Base-by-base conservation (phyloP, 2,329 filamentous ascomycete genomes). In the Leptographium radiaticola region DNA sequence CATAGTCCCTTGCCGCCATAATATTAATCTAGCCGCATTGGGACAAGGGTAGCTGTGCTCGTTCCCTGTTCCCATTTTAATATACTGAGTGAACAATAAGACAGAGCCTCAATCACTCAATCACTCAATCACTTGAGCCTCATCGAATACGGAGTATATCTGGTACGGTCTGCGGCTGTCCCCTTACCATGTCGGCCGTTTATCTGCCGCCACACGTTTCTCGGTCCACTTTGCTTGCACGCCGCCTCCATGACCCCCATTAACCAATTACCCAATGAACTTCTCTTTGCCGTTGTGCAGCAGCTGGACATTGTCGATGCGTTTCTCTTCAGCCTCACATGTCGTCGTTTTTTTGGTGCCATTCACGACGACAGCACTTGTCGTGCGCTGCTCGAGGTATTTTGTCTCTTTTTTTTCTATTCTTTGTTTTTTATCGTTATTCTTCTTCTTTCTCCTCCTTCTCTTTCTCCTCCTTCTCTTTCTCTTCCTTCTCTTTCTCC, bases 201-300 rank as follows among this genome's bases (percentile, higher is more conserved):
- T 5, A 25, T 25, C n/a, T 25, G 25, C 25, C 25, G 25, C 5
- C 25, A 3, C 25, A 25, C 25, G 25, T 25, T 25, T 25, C 25
- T 25, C 25, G 25, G 25, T 25, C 25, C 25, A 25, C 25, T 25
- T 5, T 25, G 25, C 25, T 5, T 25, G 25, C 25, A 25, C 25
- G 25, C 25, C 25, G 25, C 25, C 25, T 25, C 25, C 25, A 25
- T 25, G 25, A 25, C 25, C 25, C 62, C 64, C 49, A 59, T 72
- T 25, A 55, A 64, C 39, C 59, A 55, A 16, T 55, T 87, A 13
- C 83, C 84, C 0, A 81, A 78, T 62, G 84, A 87, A 65, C 70
- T 87, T n/a, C 67, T 85, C 33, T 76, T 77, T 50, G 72, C 77
- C 51, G 75, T 87, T 51, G 71, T 75, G 9, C 68, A 69, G 8